A percentile compares a stretch with the other conserved stretches of the same genome.
Evolutionary conservation across 139 green algal species (phyloP).

Genomic region (Asterochloris erici): DNA sequence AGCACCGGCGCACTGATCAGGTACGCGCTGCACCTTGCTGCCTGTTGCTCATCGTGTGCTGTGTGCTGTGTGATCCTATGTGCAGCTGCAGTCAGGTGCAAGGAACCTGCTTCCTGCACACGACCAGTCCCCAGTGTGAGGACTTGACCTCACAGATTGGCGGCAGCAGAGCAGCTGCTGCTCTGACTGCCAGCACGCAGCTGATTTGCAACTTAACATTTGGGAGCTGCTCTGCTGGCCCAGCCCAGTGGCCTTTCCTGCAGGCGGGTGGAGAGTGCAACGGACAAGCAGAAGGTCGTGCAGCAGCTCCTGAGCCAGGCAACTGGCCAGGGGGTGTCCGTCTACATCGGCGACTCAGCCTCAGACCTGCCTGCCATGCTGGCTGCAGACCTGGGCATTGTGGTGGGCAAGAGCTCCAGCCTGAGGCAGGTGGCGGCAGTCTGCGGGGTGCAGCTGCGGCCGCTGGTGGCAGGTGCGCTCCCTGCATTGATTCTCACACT

Average conservation of each 20-base stretch:
- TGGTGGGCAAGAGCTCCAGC: constrained; percentile 55
- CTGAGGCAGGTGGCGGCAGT: constrained; percentile 43
- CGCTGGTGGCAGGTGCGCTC: constrained; percentile 26
- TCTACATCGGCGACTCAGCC: constrained; percentile 56
- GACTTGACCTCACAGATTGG: no score
- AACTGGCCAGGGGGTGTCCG: constrained; percentile 16
- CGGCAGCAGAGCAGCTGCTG: not conserved
- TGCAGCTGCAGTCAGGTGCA: not conserved
- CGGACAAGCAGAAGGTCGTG: constrained; percentile 28
- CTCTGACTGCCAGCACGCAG: not conserved
- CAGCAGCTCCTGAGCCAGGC: constrained; percentile 25
- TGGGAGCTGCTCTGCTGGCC: not conserved
- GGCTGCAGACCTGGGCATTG: constrained; percentile 65
- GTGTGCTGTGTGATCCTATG: no score
- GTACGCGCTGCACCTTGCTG: not conserved
- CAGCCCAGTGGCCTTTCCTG: not conserved
- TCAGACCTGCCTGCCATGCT: constrained; percentile 56
- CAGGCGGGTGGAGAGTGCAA: constrained; percentile 3
- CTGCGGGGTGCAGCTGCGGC: constrained; percentile 27
- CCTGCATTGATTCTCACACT: no score
- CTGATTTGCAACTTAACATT: not conserved
- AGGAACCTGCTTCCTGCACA: not conserved
- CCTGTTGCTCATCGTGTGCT: not conserved
- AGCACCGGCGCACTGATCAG: constrained; percentile 48
- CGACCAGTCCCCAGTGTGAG: no score